Base-by-base conservation (phyloP, 495 filamentous ascomycete genomes). In the Parachaetomium inaequale region DNA sequence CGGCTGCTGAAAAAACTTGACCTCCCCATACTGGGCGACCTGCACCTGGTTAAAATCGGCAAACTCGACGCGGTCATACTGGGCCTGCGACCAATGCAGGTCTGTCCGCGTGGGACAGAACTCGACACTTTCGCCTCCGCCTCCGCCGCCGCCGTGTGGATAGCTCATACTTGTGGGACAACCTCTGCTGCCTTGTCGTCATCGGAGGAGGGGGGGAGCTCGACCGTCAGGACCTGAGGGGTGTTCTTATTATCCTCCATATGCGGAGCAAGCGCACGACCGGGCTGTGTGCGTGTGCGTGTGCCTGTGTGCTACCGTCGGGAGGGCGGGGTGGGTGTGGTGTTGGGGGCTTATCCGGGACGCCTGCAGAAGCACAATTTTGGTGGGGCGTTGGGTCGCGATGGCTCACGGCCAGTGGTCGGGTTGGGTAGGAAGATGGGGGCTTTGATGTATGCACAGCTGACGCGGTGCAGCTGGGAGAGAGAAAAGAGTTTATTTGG, bases 191-290 rank as follows among this genome's bases (percentile, higher is more conserved):
- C 67, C 70, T 70, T 67, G 69, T 68, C 65, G 19, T 17, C 42
- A 11, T 34, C 11, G 7, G 40, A 43, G 62, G 73, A 72, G 68
- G 69, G 66, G 57, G 69, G 68, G 59, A 72, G 62, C 68, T 73
- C 72, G 69, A 73, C 70, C 43, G 70, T 59, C 45, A 72, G 61
- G 73, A 68, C 73, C 68, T 75, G 67, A 64, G 73, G 72, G 67
- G 61, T 65, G 63, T 59, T 75, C 74, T 75, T 76, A 70, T 72
- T 74, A 73, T 75, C 69, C 72, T 74, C 75, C 75, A 74, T 52
- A 31, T 74, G 70, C 72, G 71, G 70, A 66, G 58, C 62, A 57
- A 31, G 10, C 17, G 15, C 25, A 21, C 38, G 14, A 3, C 23
- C 28, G 28, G 19, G 15, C 23, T 32, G 31, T 28, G 23, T 40